Base-by-base conservation (phyloP, 2,329 filamentous ascomycete species). In the Alternaria novae-zelandiae region DNA sequence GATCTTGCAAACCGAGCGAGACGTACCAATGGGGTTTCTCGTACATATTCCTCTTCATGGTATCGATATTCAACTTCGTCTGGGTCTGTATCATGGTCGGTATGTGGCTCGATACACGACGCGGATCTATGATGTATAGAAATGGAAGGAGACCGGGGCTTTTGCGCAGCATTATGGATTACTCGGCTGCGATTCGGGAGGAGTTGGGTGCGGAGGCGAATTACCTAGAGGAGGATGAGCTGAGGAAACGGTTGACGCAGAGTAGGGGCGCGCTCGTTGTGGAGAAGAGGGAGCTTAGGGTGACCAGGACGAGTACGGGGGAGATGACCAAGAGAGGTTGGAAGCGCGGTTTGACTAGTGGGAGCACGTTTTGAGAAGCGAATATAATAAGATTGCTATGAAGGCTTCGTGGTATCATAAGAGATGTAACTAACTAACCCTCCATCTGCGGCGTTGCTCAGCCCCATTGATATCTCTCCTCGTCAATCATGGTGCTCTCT, bases 401-500 rank as follows among this genome's bases (percentile, higher is more conserved):
- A 36, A 36, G 15, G 13, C 15, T 54, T 43, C 11, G 21, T 51
- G 36, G 13, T 36, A 45, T 53, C 36, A 46, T 57, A 2, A 44
- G 10, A 17, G 6, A 30, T 30, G 15, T 30, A n/a, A 23, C 15
- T 17, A 6, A 20, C 13, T 9, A 15, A 23, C 25, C 9, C 20
- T 41, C 17, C 3, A 26, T 8, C 36, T 30, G 8, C 5, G n/a
- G 17, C 2, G 2, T 25, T 26, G 25, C 25, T 71, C 66, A 77
- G 8, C 75, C 75, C 77, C 77, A 79, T 30, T 76, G 75, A 50
- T 75, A 80, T 30, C 76, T 69, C 55, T 79, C 79, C 57, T 97
- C 95, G 68, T 97, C 93, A 50, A 97, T 78, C 64, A 91, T 74
- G 1, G 93, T 97, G 67, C 84, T 86, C 77, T 95, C 92, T 62